phyloP scores from a whole-genome alignment of 345 rosid species.

The Eucalyptus curtisii region DNA sequence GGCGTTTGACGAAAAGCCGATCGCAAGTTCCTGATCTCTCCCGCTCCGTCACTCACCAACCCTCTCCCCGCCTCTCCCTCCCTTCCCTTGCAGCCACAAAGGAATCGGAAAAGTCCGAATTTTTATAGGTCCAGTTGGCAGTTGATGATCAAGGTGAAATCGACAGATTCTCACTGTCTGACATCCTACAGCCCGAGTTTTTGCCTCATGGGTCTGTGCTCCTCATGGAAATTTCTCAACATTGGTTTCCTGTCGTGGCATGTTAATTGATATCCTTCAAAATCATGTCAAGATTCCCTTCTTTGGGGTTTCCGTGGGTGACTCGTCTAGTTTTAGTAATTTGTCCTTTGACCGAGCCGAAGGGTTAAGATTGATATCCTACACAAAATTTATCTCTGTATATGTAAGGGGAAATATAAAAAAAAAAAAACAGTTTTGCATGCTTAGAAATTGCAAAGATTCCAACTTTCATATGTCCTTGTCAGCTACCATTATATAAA shows the following conservation, averaged over 20 bases:
- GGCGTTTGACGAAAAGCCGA: not conserved
- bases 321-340: not conserved
- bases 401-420: not conserved
- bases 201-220: not conserved
- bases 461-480: not conserved
- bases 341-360: not conserved
- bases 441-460: not conserved
- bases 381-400: not conserved
- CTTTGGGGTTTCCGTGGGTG: not conserved
- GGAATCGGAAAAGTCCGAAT: not conserved
- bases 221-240: not conserved
- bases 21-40: not conserved
- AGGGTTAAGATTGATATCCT: not conserved
- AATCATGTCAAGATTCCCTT: not conserved
- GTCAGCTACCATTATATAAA: not conserved
- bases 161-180: not conserved
- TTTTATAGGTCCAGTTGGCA: not conserved
- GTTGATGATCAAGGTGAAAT: not conserved
- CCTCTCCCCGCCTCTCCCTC: not conserved
- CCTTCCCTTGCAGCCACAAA: not conserved
- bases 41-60: not conserved
- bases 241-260: not conserved
- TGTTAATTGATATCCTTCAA: not conserved
- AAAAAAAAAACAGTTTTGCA: not conserved
- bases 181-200: not conserved